Evolutionary conservation across 208 protist genomes (phyloP).

Genomic region (Trypanosoma boissoni): DNA sequence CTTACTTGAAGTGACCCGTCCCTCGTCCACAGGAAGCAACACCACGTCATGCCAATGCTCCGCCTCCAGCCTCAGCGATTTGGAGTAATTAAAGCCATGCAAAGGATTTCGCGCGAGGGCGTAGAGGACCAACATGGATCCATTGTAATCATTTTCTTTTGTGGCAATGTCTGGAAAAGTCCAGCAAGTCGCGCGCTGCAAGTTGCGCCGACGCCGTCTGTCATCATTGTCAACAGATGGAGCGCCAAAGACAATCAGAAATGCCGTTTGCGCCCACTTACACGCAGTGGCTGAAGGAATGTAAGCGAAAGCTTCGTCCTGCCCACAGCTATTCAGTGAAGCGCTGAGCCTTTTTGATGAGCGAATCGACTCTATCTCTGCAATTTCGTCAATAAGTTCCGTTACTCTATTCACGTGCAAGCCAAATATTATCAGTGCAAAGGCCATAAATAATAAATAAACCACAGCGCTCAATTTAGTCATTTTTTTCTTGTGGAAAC

Average conservation of each 20-base stretch:
- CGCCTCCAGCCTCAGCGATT: conserved; percentile 35
- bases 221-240: conserved; percentile 34
- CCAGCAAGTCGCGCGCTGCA: conserved; percentile 47
- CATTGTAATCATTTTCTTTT: conserved; percentile 31
- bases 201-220: conserved; percentile 19
- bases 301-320: conserved; percentile 5
- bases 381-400: too few relatives aligned
- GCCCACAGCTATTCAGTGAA: too few relatives aligned
- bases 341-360: too few relatives aligned
- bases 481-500: too few relatives aligned
- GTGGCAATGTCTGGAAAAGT: conserved; percentile 34
- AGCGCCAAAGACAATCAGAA: conserved; percentile 41
- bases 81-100: conserved; percentile 22
- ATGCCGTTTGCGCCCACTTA: not conserved
- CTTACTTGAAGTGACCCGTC: conserved; percentile 20
- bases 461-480: too few relatives aligned
- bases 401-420: too few relatives aligned
- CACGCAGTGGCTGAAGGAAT: conserved; percentile 3
- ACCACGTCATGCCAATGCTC: conserved; percentile 30
- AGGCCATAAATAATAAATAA: too few relatives aligned
- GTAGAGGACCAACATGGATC: conserved; percentile 32
- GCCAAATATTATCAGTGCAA: too few relatives aligned
- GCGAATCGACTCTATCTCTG: too few relatives aligned
- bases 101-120: conserved; percentile 6
- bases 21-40: conserved; percentile 35